phyloP scores from a whole-genome alignment of 768 basidiomycete genomes.

The Mycena galericulata region DNA sequence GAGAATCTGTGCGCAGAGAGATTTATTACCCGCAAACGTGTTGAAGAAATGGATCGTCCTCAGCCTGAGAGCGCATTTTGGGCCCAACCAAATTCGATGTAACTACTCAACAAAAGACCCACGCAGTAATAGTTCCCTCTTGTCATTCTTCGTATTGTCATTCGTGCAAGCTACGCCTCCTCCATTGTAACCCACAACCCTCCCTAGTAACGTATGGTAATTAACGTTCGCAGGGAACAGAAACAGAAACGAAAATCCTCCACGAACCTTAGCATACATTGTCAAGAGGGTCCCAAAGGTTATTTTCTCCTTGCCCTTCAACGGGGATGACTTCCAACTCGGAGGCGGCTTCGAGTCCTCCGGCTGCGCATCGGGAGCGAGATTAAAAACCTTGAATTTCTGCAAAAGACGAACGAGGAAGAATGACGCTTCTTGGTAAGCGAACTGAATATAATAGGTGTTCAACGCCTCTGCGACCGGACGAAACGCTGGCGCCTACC shows the following conservation, averaged over 20 bases:
- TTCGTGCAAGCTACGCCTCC: background rate
- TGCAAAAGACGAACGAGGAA: constrained; percentile 18
- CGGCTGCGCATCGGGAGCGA: constrained; percentile 12
- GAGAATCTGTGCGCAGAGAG: no score
- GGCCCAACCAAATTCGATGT: no score
- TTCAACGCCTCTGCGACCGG: no score
- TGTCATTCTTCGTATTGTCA: no score
- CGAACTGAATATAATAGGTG: constrained; percentile 39
- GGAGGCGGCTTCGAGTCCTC: constrained; percentile 10
- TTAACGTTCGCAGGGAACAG: no score
- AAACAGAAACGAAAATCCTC: background rate
- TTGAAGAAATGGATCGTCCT: no score
- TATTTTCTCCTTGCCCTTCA: constrained; percentile 6
- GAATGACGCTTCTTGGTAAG: constrained; percentile 24
- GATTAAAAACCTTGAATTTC: background rate
- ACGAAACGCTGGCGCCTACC: constrained; percentile 44
- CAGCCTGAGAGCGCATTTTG: no score
- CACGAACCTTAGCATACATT: constrained; percentile 17
- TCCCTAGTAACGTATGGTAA: background rate
- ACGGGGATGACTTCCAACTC: background rate
- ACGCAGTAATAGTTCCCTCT: no score
- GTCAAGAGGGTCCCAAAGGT: constrained; percentile 9
- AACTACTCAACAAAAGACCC: no score
- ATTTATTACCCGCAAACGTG: no score
- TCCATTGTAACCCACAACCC: constrained; percentile 17